A percentile compares a stretch with the other conserved stretches of the same genome.
Conservation (phyloP, 2,329 filamentous ascomycete species). For the Claviceps sp. region DNA sequence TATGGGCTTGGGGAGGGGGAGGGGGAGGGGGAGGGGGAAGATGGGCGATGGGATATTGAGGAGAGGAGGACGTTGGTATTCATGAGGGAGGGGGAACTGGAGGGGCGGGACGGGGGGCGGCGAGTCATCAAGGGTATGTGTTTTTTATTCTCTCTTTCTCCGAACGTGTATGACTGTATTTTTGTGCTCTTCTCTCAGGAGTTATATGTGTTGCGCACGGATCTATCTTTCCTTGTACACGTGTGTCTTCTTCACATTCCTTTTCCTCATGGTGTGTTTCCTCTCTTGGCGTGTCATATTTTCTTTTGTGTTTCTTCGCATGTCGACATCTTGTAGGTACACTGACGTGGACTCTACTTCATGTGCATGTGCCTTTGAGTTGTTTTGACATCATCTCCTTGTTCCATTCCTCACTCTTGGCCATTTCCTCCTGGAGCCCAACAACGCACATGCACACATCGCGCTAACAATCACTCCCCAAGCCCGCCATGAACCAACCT, state of each 20-base stretch:
- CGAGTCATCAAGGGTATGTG: slow-evolving; percentile 16
- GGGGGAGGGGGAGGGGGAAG: neutral
- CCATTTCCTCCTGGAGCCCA: neutral
- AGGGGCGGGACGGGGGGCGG: slow-evolving; percentile 6
- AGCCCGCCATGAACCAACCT: slow-evolving; percentile 19
- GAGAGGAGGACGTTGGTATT: slow-evolving; percentile 41
- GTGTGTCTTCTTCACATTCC: no score
- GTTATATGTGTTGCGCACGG: no score
- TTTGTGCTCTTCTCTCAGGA: no score
- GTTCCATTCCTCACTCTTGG: no score
- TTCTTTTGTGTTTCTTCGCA: neutral
- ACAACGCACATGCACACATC: neutral
- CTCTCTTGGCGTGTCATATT: neutral
- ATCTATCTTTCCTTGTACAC: no score
- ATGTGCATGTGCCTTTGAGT: no score
- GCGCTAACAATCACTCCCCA: neutral
- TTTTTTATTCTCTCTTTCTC: no score
- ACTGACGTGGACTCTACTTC: no score
- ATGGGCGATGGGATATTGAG: slow-evolving; percentile 20
- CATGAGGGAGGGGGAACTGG: slow-evolving; percentile 23
- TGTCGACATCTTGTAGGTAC: no score
- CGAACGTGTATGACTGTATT: neutral
- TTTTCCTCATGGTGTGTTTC: no score
- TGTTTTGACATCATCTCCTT: no score
- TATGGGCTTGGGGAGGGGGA: slow-evolving; percentile 5